Evolutionary conservation across 1,284 basidiomycete genomes (phyloP).

Genomic region (Fomitopsis palustris): DNA sequence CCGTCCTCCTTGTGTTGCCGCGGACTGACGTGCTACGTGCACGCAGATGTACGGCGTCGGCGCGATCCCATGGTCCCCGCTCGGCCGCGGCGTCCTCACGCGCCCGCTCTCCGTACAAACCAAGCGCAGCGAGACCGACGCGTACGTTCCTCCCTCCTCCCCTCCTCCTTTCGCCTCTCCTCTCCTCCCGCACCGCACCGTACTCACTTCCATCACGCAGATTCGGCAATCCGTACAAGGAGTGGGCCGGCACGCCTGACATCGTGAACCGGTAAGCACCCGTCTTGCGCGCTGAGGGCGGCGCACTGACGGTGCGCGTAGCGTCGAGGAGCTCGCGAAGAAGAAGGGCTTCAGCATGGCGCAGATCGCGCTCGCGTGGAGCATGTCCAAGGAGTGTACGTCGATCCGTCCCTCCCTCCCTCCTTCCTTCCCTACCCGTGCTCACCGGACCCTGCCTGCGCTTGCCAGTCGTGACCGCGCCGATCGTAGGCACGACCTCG

Average conservation of each 20-base stretch:
- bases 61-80: constrained; percentile 40
- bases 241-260: constrained; percentile 9
- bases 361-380: constrained; percentile 33
- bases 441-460: constrained; percentile 12
- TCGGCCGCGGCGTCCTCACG: constrained; percentile 35
- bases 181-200: background rate
- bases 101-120: constrained; percentile 28
- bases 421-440: no score
- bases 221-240: constrained; percentile 18
- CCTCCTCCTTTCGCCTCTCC: background rate
- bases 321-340: constrained; percentile 41
- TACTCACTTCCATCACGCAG: background rate
- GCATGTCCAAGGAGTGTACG: constrained; percentile 32
- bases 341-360: constrained; percentile 29
- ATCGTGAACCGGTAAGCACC: constrained; percentile 12
- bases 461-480: constrained; percentile 42
- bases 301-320: background rate
- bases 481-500: constrained; percentile 51
- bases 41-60: constrained; percentile 33
- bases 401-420: constrained; percentile 5
- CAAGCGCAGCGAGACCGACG: constrained; percentile 21
- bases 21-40: background rate
- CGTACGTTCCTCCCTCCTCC: background rate
- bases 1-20: no score
- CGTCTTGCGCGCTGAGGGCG: no score